Base-by-base conservation (phyloP, 306 rosid species). In the Quercus alba region DNA sequence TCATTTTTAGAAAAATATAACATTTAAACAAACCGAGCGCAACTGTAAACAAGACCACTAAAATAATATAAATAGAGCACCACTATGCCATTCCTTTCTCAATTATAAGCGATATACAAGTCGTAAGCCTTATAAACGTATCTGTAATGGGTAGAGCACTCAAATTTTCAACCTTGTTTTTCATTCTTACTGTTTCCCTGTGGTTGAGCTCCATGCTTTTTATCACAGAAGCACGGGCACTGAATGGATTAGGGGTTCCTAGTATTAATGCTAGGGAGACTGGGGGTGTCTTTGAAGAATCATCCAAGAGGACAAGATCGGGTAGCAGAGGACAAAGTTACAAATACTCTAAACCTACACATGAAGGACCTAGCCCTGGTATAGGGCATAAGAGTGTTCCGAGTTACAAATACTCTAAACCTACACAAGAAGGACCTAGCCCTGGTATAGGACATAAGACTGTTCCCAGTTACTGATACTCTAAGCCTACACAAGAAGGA, bases 11-110 rank as follows among this genome's bases (percentile, higher is more conserved):
- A 38, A 38, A 38, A 38, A 38, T 38, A 38, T 7, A 38, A 38
- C 11, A 2, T 38, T 38, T 38, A 7, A 38, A 38, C 46, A 38
- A 38, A 38, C 46, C 11, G 11, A 8, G 46, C 11, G 11, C 11
- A 38, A 8, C 46, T 7, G 3, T 38, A 58, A 21, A 10, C 6
- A 23, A 59, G 66, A 3, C 64, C 51, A 56, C 38, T n/a, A 17
- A 52, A 75, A 58, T 75, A 75, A 70, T 78, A 85, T 83, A 88
- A 76, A 85, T 81, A 72, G 70, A 44, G 21, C 68, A 35, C 56
- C 66, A 31, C 49, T 61, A 56, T 31, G 67, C 84, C 54, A n/a
- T 64, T 67, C 33, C 41, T 35, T 71, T 84, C 81, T 30, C 76
- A 56, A 14, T n/a, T 38, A 70, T 59, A 1, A 55, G 41, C 63